Conservation (phyloP, 192 early-diverging fungal genomes). For the Funneliformis mosseae region DNA sequence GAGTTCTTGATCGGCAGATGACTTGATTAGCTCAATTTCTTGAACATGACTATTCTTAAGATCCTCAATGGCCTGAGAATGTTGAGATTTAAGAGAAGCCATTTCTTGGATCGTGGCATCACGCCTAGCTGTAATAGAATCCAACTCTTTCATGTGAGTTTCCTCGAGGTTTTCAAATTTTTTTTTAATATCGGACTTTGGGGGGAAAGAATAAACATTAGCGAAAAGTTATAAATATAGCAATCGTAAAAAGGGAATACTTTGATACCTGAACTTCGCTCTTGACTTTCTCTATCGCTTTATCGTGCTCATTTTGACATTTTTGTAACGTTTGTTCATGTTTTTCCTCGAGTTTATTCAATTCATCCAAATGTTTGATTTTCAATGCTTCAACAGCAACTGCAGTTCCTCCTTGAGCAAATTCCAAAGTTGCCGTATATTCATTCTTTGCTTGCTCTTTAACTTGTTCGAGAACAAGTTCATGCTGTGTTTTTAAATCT, state of each 20-base stretch:
- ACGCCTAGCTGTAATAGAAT: not conserved
- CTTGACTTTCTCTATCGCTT: slow-evolving; percentile 3
- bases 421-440: slow-evolving; percentile 1
- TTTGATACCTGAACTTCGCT: slow-evolving; percentile 7
- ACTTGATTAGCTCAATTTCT: slow-evolving; percentile 8
- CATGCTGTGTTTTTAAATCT: not conserved
- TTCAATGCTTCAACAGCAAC: slow-evolving; percentile 16
- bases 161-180: not conserved
- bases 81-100: not conserved
- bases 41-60: slow-evolving; percentile 1
- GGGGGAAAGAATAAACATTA: not conserved
- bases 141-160: slow-evolving; percentile 1
- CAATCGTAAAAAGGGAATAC: not conserved
- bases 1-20: slow-evolving; percentile 9
- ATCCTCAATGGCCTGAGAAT: slow-evolving; percentile 29
- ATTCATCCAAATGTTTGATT: slow-evolving; percentile 1
- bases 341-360: not conserved
- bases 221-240: not conserved
- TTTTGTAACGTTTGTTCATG: slow-evolving; percentile 22
- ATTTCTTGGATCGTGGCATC: slow-evolving; percentile 23
- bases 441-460: slow-evolving; percentile 1
- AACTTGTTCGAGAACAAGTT: slow-evolving; percentile 1
- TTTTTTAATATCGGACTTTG: not conserved
- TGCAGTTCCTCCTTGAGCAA: slow-evolving; percentile 1
- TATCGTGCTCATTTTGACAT: not conserved